These are phyloP conservation scores for Erysimum pusillum DNA, from an alignment of 441 rosid genomes.

Conservation along the genomic window DNA sequence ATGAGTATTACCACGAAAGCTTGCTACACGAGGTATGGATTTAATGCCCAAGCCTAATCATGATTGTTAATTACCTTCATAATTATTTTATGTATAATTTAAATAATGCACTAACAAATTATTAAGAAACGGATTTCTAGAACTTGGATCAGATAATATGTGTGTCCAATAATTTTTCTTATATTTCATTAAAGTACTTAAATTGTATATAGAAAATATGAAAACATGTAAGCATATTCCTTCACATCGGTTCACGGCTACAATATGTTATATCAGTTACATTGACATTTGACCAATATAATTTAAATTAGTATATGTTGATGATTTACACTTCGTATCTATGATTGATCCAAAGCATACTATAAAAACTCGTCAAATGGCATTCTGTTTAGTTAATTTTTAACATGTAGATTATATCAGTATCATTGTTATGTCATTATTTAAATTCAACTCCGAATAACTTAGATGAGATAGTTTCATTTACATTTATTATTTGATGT, in stretches of 20 bases:
- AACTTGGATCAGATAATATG: background rate
- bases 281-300: background rate
- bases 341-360: no score
- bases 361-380: background rate
- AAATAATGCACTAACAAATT: background rate
- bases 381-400: background rate
- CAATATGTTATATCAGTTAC: background rate
- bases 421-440: background rate
- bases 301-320: background rate
- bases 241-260: background rate
- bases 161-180: background rate
- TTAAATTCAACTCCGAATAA: background rate
- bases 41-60: no score
- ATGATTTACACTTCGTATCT: background rate
- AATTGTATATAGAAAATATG: background rate
- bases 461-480: background rate
- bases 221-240: background rate
- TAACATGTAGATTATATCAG: background rate
- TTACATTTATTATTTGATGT: background rate
- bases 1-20: no score
- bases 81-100: no score
- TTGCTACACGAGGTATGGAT: no score
- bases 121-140: background rate
- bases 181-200: background rate
- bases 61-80: no score